Evolutionary conservation across 139 green algal genomes (phyloP).

Genomic region (Picochlorum sp.): DNA sequence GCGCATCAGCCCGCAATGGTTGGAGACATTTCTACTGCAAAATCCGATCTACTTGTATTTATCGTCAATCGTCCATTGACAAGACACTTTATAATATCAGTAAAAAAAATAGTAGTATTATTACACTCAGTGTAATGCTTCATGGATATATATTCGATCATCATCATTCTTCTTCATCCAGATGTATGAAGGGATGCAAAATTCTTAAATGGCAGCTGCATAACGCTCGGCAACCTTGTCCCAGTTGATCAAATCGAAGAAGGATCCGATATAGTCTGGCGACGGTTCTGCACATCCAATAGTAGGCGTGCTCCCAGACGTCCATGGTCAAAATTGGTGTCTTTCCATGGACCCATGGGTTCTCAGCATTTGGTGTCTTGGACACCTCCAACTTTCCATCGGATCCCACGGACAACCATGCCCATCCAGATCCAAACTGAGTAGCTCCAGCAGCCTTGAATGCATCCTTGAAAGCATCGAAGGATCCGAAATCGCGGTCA

Average conservation of each 20-base stretch:
- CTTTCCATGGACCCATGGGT: conserved; percentile 62
- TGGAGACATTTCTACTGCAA: no score
- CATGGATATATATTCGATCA: neutral
- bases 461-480: conserved; percentile 78
- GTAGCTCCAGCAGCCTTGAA: conserved; percentile 76
- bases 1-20: no score
- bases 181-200: neutral
- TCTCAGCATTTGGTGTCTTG: conserved; percentile 92
- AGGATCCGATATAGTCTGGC: conserved; percentile 15
- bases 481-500: conserved; percentile 73
- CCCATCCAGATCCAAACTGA: conserved; percentile 92
- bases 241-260: conserved; percentile 24
- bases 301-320: conserved; percentile 87
- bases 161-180: no score
- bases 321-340: conserved; percentile 86
- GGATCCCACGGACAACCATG: conserved; percentile 73
- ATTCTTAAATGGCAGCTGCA: conserved; percentile 1
- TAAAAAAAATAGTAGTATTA: no score
- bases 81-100: no score
- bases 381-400: conserved; percentile 73
- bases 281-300: conserved; percentile 44
- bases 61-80: no score
- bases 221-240: conserved; percentile 21
- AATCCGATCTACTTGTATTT: no score
- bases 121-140: neutral